A percentile compares a stretch with the other conserved stretches of the same genome.
phyloP scores from a whole-genome alignment of 345 rosid genomes.

The Corchorus capsularis region DNA sequence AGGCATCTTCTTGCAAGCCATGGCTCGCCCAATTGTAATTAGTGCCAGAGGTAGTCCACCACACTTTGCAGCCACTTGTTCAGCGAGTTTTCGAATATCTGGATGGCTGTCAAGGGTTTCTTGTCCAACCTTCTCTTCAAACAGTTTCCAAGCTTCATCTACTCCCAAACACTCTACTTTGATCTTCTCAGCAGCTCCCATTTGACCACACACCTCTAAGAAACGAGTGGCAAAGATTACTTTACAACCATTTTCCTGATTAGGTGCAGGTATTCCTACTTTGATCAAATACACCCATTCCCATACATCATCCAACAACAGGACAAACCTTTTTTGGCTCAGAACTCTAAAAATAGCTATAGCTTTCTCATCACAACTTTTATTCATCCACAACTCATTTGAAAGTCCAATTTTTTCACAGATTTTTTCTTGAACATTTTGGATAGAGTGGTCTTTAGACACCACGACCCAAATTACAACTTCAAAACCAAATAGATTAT shows the following conservation, averaged over 20 bases:
- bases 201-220: conserved; percentile 24
- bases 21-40: conserved; percentile 18
- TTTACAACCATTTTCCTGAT: conserved; percentile 33
- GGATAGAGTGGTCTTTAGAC: conserved; percentile 35
- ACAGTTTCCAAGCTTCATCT: neutral
- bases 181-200: conserved; percentile 26
- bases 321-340: conserved; percentile 37
- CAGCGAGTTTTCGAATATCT: neutral
- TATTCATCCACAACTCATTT: conserved; percentile 28
- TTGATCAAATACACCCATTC: conserved; percentile 31
- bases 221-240: conserved; percentile 28
- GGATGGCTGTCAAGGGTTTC: neutral
- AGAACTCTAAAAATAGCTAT: conserved; percentile 30
- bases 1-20: conserved; percentile 7
- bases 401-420: conserved; percentile 36
- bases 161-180: conserved; percentile 19
- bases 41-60: no score
- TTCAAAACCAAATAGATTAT: conserved; percentile 27
- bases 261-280: conserved; percentile 32
- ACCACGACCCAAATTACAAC: conserved; percentile 41
- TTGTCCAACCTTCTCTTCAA: neutral
- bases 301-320: conserved; percentile 43
- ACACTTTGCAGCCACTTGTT: conserved; percentile 5
- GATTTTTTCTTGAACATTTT: conserved; percentile 35
- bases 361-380: conserved; percentile 31